phyloP scores from a whole-genome alignment of 805 yeast genomes.

The Yarrowia bubula region DNA sequence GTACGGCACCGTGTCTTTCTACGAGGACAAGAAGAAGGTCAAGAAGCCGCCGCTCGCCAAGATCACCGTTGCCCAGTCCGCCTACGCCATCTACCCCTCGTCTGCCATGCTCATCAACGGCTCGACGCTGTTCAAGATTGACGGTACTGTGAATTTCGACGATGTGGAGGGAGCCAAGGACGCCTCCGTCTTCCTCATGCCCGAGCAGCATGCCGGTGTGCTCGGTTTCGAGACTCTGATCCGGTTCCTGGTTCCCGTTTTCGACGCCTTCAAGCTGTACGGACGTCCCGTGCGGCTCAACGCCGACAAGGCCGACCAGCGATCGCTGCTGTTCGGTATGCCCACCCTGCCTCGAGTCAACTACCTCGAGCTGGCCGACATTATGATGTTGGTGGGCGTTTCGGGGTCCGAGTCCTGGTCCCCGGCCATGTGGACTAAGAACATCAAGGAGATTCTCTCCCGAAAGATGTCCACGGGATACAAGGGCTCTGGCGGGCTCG shows the following conservation, averaged over 20 bases:
- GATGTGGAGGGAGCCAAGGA: slow-evolving; percentile 47
- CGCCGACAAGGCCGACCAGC: slow-evolving; percentile 66
- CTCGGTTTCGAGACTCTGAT: slow-evolving; percentile 82
- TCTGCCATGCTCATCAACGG: slow-evolving; percentile 76
- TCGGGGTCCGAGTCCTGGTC: slow-evolving; percentile 51
- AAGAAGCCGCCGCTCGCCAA: slow-evolving; percentile 75
- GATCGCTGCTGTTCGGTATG: slow-evolving; percentile 72
- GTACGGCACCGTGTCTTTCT: slow-evolving; percentile 70
- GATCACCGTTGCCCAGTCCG: slow-evolving; percentile 63
- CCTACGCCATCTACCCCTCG: slow-evolving; percentile 92
- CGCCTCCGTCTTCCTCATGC: slow-evolving; percentile 74
- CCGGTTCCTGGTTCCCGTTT: slow-evolving; percentile 68
- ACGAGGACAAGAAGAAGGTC: slow-evolving; percentile 70
- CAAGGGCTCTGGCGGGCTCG: slow-evolving; percentile 42
- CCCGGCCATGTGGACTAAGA: slow-evolving; percentile 56
- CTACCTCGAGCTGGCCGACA: slow-evolving; percentile 64
- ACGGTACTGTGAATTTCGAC: slow-evolving; percentile 60
- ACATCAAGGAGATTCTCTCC: slow-evolving; percentile 55
- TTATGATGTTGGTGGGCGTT: slow-evolving; percentile 44
- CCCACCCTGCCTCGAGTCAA: slow-evolving; percentile 79
- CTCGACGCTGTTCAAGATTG: slow-evolving; percentile 84
- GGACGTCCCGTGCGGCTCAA: slow-evolving; percentile 77
- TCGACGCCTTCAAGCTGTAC: slow-evolving; percentile 74
- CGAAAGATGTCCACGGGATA: slow-evolving; percentile 51
- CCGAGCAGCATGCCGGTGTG: slow-evolving; percentile 78